Conservation (phyloP, 2,329 filamentous ascomycete genomes). For the Stachybotrys chartarum region DNA sequence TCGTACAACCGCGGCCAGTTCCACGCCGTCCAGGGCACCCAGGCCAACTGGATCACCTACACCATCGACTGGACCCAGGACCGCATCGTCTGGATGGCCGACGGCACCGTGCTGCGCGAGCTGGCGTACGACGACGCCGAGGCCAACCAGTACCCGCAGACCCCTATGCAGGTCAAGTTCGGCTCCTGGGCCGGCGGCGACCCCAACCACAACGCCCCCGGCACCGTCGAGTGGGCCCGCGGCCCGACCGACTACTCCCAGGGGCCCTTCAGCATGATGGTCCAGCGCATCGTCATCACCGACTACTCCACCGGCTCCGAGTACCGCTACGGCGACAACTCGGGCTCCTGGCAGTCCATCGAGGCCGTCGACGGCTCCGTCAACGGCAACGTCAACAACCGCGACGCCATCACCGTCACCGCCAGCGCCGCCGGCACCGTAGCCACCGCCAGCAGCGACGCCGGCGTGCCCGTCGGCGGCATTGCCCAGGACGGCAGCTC, state of each 20-base stretch:
- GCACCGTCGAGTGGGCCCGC: slow-evolving; percentile 85
- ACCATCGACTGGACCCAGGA: slow-evolving; percentile 84
- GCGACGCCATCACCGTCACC: slow-evolving; percentile 43
- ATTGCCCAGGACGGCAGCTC: slow-evolving; percentile 50
- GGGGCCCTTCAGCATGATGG: slow-evolving; percentile 81
- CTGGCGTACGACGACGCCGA: slow-evolving; percentile 64
- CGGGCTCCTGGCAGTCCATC: slow-evolving; percentile 78
- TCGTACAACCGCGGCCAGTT: slow-evolving; percentile 85
- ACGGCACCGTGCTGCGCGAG: slow-evolving; percentile 68
- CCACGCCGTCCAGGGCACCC: slow-evolving; percentile 61
- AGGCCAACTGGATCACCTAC: slow-evolving; percentile 76
- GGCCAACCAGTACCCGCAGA: slow-evolving; percentile 78
- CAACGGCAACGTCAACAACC: slow-evolving; percentile 57
- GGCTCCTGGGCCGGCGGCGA: slow-evolving; percentile 92
- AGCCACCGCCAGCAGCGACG: slow-evolving; percentile 50
- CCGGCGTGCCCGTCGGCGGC: slow-evolving; percentile 64
- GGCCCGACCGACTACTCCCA: slow-evolving; percentile 76
- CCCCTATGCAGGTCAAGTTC: slow-evolving; percentile 90
- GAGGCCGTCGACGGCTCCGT: slow-evolving; percentile 69
- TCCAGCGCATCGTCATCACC: slow-evolving; percentile 67
- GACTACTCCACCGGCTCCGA: slow-evolving; percentile 90
- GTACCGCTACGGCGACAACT: slow-evolving; percentile 75
- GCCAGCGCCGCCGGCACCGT: slow-evolving; percentile 56
- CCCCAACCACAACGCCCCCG: slow-evolving; percentile 59
- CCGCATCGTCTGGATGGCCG: slow-evolving; percentile 82